Percentiles rank a stretch among this genome's conserved stretches.
Evolutionary conservation across 768 basidiomycete species (phyloP).

Genomic region (Lyophyllum shimeji): DNA sequence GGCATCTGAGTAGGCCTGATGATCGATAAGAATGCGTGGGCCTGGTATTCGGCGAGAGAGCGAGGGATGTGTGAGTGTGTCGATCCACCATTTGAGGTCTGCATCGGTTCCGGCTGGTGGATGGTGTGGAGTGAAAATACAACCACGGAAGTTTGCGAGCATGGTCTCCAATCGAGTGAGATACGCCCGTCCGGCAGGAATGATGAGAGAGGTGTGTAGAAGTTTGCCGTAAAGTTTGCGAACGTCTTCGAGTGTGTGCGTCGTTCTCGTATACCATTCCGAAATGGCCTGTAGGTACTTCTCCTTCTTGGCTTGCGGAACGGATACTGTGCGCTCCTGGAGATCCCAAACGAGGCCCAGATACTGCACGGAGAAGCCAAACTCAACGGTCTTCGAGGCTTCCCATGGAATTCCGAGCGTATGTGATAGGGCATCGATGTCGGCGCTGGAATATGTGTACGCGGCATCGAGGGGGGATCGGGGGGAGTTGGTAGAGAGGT

Average conservation of each 20-base stretch:
- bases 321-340: conserved; percentile 6
- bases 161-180: conserved; percentile 40
- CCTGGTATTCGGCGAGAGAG: conserved; percentile 25
- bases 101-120: conserved; percentile 5
- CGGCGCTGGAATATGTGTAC: conserved; percentile 21
- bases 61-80: conserved; percentile 7
- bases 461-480: conserved; percentile 10
- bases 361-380: conserved; percentile 7
- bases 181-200: conserved; percentile 13
- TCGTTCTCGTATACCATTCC: not conserved
- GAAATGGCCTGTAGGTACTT: conserved; percentile 19
- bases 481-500: conserved; percentile 22
- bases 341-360: conserved; percentile 29
- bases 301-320: conserved; percentile 12
- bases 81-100: conserved; percentile 37
- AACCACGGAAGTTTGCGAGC: conserved; percentile 21
- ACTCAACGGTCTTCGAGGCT: conserved; percentile 18
- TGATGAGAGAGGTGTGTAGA: not conserved
- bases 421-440: conserved; percentile 34
- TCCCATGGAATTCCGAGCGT: conserved; percentile 30
- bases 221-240: conserved; percentile 12
- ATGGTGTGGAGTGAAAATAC: conserved; percentile 31
- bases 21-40: conserved; percentile 22
- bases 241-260: not conserved
- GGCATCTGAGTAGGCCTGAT: conserved; percentile 40